phyloP scores from a whole-genome alignment of 345 rosid species.

The Bruguiera sexangula region DNA sequence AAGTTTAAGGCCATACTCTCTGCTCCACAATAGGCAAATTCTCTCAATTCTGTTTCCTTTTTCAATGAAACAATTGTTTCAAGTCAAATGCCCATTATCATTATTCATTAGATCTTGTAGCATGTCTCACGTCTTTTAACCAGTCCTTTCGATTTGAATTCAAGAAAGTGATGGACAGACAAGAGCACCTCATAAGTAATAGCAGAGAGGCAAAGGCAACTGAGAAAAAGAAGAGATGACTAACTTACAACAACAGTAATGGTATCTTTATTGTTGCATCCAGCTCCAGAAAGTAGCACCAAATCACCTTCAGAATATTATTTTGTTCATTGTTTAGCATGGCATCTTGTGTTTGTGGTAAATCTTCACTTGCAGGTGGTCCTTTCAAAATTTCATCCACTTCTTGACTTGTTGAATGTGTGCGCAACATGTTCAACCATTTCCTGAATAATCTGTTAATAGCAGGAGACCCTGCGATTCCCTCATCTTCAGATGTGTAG shows the following conservation, averaged over 20 bases:
- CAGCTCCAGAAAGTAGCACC: slow-evolving; percentile 59
- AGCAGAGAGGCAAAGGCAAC: neutral
- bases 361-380: slow-evolving; percentile 32
- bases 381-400: slow-evolving; percentile 48
- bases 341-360: slow-evolving; percentile 27
- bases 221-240: neutral
- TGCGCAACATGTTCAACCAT: slow-evolving; percentile 63
- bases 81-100: neutral
- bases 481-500: slow-evolving; percentile 55
- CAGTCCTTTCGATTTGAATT: neutral
- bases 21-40: neutral
- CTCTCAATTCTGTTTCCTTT: neutral
- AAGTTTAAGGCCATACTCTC: neutral
- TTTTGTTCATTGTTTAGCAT: slow-evolving; percentile 29
- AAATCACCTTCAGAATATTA: slow-evolving; percentile 40
- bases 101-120: neutral
- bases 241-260: slow-evolving; percentile 69
- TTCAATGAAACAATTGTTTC: neutral
- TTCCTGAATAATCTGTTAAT: slow-evolving; percentile 72
- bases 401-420: slow-evolving; percentile 51
- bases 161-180: neutral
- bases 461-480: slow-evolving; percentile 58
- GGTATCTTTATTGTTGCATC: slow-evolving; percentile 73
- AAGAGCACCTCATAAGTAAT: neutral
- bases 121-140: neutral